Conservation (phyloP, 495 filamentous ascomycete species). For the Penicillium fimorum region DNA sequence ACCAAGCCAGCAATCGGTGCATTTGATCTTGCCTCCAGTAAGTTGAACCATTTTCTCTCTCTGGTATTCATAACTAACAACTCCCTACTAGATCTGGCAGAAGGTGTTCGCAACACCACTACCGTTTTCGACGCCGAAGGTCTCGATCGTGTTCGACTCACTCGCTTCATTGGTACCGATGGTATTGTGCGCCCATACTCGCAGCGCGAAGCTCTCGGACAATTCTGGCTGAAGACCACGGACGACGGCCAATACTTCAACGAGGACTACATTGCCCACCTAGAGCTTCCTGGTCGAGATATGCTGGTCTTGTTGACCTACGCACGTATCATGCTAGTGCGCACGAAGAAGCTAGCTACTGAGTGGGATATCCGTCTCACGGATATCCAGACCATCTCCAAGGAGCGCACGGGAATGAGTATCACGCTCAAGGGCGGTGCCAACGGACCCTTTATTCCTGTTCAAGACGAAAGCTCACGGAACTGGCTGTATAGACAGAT, state of each 20-base stretch:
- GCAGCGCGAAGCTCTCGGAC: constrained; percentile 92
- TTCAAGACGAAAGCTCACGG: constrained; percentile 80
- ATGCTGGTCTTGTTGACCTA: constrained; percentile 96
- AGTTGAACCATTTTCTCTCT: constrained; percentile 10
- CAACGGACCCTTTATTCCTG: constrained; percentile 93
- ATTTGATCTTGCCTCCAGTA: constrained; percentile 89
- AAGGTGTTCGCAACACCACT: constrained; percentile 97
- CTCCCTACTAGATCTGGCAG: constrained; percentile 63
- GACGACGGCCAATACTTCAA: constrained; percentile 97
- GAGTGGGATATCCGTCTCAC: constrained; percentile 97
- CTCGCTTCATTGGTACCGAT: constrained; percentile 86
- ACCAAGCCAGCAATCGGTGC: constrained; percentile 97
- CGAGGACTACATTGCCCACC: constrained; percentile 94
- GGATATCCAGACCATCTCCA: constrained; percentile 94
- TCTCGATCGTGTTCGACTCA: constrained; percentile 87
- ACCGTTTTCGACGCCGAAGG: constrained; percentile 96
- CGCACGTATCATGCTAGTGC: constrained; percentile 83
- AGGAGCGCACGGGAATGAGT: constrained; percentile 91
- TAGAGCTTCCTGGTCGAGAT: constrained; percentile 86
- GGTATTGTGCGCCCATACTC: constrained; percentile 94
- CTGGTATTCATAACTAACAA: constrained; percentile 21
- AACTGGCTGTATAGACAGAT: constrained; percentile 83
- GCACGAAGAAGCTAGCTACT: constrained; percentile 74
- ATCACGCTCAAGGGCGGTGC: constrained; percentile 83
- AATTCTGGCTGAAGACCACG: constrained; percentile 97